phyloP scores from a whole-genome alignment of 306 rosid species.

The Canavalia gladiata region DNA sequence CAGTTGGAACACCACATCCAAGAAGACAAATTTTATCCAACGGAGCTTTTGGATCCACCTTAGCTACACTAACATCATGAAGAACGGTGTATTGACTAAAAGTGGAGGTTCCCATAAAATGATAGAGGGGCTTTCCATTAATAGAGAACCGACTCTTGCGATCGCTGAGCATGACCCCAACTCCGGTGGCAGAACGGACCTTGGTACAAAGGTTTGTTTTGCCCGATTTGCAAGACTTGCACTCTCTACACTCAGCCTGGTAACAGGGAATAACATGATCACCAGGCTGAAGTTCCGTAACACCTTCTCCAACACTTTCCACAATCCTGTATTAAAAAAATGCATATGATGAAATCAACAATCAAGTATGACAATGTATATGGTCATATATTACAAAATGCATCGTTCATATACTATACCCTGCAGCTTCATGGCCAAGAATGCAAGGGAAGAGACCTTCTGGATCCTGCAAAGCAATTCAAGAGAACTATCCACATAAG shows the following conservation, averaged over 20 bases:
- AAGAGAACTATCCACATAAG: too few species aligned
- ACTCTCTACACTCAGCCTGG: slow-evolving; percentile 97
- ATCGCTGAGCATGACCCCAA: slow-evolving; percentile 89
- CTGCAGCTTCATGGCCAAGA: slow-evolving; percentile 99
- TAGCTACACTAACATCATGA: slow-evolving; percentile 96
- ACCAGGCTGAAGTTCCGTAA: slow-evolving; percentile 85
- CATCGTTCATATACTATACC: slow-evolving; percentile 52
- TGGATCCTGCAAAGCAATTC: slow-evolving; percentile 55
- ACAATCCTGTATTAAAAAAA: slow-evolving; percentile 68
- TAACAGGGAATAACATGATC: slow-evolving; percentile 99
- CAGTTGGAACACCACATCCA: slow-evolving; percentile 90
- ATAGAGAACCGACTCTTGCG: slow-evolving; percentile 84
- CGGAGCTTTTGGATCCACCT: slow-evolving; percentile 86
- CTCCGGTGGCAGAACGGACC: slow-evolving; percentile 94
- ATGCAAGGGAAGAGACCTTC: slow-evolving; percentile 98
- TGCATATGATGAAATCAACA: background rate
- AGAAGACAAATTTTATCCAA: slow-evolving; percentile 95
- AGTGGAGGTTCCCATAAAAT: slow-evolving; percentile 98
- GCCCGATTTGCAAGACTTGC: slow-evolving; percentile 97
- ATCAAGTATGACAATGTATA: background rate
- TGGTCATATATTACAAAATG: background rate
- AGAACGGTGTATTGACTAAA: slow-evolving; percentile 96
- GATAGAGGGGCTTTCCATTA: slow-evolving; percentile 85
- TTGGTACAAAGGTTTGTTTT: slow-evolving; percentile 97
- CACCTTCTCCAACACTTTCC: slow-evolving; percentile 98